Conservation (phyloP, 2,329 filamentous ascomycete species). For the Phaeoacremonium minimum region DNA sequence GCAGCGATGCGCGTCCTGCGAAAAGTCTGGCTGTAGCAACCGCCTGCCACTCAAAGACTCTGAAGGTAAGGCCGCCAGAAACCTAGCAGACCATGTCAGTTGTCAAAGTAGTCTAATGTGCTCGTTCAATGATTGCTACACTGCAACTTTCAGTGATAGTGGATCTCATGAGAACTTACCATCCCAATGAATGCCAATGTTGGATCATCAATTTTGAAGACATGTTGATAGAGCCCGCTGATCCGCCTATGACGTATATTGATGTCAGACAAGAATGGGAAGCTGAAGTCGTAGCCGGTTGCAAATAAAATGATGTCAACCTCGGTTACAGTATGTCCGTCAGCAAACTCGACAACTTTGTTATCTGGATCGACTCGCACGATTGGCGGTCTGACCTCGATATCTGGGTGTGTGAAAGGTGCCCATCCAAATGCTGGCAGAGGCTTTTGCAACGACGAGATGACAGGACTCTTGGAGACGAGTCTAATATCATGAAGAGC, state of each 20-base stretch:
- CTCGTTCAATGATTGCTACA: too few relatives aligned
- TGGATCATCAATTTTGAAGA: slow-evolving; percentile 28
- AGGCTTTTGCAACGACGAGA: slow-evolving; percentile 40
- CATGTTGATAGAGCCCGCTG: slow-evolving; percentile 29
- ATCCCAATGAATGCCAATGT: slow-evolving; percentile 27
- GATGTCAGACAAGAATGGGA: slow-evolving; percentile 48
- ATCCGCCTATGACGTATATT: slow-evolving; percentile 24
- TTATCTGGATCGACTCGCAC: slow-evolving; percentile 26
- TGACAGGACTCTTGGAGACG: slow-evolving; percentile 38
- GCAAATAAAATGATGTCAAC: slow-evolving; percentile 56
- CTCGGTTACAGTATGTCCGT: slow-evolving; percentile 40
- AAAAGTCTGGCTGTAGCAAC: slow-evolving; percentile 28
- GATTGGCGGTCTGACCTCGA: slow-evolving; percentile 38
- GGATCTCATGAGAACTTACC: slow-evolving; percentile 15
- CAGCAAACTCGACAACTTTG: slow-evolving; percentile 43
- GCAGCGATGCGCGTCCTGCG: slow-evolving; percentile 25
- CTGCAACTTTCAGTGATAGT: neutral
- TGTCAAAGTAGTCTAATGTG: accelerated
- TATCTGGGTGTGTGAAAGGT: slow-evolving; percentile 51
- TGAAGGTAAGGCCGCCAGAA: slow-evolving; percentile 29
- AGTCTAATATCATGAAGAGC: slow-evolving; percentile 47
- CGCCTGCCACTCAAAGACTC: slow-evolving; percentile 32
- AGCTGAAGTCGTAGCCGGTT: slow-evolving; percentile 55
- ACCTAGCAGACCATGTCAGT: slow-evolving; percentile 14
- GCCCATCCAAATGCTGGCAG: slow-evolving; percentile 49